Evolutionary conservation across 2,329 filamentous ascomycete species (phyloP).

Genomic region (Cryphonectria nitschkei): DNA sequence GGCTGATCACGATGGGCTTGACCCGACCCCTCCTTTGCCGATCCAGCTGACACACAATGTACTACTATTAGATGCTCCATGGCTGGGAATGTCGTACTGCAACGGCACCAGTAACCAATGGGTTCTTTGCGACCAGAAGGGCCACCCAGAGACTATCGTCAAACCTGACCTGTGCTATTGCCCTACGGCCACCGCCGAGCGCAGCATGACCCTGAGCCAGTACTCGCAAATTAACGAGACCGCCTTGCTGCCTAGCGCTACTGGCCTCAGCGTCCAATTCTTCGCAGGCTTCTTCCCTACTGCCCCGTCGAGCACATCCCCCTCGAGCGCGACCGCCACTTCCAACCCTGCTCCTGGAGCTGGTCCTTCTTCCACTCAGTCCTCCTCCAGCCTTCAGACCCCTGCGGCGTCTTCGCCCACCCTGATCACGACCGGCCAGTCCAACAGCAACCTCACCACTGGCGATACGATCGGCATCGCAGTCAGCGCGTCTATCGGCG

Average conservation of each 20-base stretch:
- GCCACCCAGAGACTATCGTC: slow-evolving; percentile 31
- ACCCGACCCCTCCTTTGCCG: neutral
- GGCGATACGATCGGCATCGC: slow-evolving; percentile 35
- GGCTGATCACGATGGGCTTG: neutral
- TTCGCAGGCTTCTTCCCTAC: slow-evolving; percentile 24
- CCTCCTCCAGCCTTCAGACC: neutral
- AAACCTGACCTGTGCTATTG: slow-evolving; percentile 38
- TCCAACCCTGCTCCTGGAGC: neutral
- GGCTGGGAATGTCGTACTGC: slow-evolving; percentile 43
- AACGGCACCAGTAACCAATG: slow-evolving; percentile 39
- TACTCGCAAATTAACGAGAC: slow-evolving; percentile 34
- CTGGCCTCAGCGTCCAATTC: slow-evolving; percentile 36
- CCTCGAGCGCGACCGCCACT: slow-evolving; percentile 7
- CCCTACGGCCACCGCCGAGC: slow-evolving; percentile 33
- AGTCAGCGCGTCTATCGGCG: slow-evolving; percentile 26
- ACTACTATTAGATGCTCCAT: slow-evolving; percentile 25
- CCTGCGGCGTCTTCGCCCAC: slow-evolving; percentile 8
- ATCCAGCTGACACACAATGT: neutral
- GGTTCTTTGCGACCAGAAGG: slow-evolving; percentile 38
- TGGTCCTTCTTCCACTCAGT: neutral
- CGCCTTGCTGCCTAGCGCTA: slow-evolving; percentile 35
- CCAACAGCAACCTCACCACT: slow-evolving; percentile 30
- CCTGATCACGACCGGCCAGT: neutral
- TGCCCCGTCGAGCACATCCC: slow-evolving; percentile 2
- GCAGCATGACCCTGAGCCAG: slow-evolving; percentile 35